Evolutionary conservation across 140 eudicot species (phyloP), one percentile per base, ranked within the genome.

Genomic region (Bidens hawaiensis): DNA sequence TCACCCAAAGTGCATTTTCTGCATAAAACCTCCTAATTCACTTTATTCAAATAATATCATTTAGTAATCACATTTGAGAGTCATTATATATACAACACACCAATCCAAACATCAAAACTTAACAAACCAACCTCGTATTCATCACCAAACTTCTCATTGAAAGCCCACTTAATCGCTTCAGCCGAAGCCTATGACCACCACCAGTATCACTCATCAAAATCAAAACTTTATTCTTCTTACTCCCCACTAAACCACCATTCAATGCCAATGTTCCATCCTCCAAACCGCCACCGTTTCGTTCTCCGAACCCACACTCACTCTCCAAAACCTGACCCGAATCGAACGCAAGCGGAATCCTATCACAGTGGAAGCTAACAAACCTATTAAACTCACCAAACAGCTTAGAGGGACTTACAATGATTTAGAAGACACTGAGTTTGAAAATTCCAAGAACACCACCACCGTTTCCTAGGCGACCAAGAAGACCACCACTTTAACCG

Each of bases 131-230:
- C 98, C 96, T 87, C 89, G 48, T 91, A 91, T 16, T 84, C 83
- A 64, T 91, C 98, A n/a, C n/a, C n/a, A n/a, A n/a, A n/a, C n/a
- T n/a, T n/a, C n/a, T n/a, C n/a, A n/a, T n/a, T n/a, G n/a, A n/a
- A n/a, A n/a, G n/a, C n/a, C n/a, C n/a, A n/a, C n/a, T n/a, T n/a
- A n/a, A n/a, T n/a, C n/a, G n/a, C 98, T 71, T 91, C 98, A 18
- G 98, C 96, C 24, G 98, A 91, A 65, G 98, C 98, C 96, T 42
- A 28, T 91, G 98, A 34, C 98, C 96, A 7, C 98, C 98, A 58
- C 98, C 98, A 14, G 98, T 91, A 53, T 91, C 98, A 62, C 98
- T 91, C 98, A 91, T 91, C 87, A 91, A 79, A 58, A 91, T 91
- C 10, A 91, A 60, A 61, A 91, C 98, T 14, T 85, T 87, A 38